Evolutionary conservation across 768 basidiomycete genomes (phyloP).

Genomic region (Antrodiella citrinella): DNA sequence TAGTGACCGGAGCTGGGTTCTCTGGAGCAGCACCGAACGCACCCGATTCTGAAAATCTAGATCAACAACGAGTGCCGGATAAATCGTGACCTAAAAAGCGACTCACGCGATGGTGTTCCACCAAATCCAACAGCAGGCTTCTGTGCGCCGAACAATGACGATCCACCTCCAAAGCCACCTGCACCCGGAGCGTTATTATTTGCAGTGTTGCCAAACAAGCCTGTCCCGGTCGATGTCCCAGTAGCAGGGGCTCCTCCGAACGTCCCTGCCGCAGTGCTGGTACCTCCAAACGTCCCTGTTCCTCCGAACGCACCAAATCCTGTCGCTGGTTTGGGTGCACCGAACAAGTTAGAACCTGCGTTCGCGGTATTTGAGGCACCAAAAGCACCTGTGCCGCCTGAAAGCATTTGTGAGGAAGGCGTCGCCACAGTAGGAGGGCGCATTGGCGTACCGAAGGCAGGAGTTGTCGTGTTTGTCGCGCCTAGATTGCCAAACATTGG

Average conservation of each 20-base stretch:
- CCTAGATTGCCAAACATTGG: slow-evolving; percentile 73
- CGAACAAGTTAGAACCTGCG: slow-evolving; percentile 43
- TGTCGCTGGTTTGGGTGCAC: slow-evolving; percentile 57
- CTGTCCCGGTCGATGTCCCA: slow-evolving; percentile 21
- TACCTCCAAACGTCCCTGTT: slow-evolving; percentile 44
- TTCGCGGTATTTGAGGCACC: slow-evolving; percentile 28
- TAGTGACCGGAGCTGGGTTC: slow-evolving; percentile 47
- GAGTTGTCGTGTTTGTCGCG: slow-evolving; percentile 21
- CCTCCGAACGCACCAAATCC: slow-evolving; percentile 76
- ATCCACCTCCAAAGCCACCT: slow-evolving; percentile 28
- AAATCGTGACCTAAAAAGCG: too few species aligned
- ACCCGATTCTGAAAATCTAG: too few species aligned
- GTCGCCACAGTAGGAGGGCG: slow-evolving; percentile 10
- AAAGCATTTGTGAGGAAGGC: slow-evolving; percentile 4
- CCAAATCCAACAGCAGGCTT: slow-evolving; percentile 41
- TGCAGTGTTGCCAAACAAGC: slow-evolving; percentile 25
- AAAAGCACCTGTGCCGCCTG: slow-evolving; percentile 30
- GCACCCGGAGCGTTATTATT: slow-evolving; percentile 18
- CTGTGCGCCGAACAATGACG: slow-evolving; percentile 52
- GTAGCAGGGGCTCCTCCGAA: slow-evolving; percentile 30
- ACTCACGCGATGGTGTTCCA: slow-evolving; percentile 29
- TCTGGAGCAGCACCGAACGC: slow-evolving; percentile 18
- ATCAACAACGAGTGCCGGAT: too few species aligned
- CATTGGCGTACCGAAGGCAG: slow-evolving; percentile 28
- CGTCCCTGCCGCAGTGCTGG: slow-evolving; percentile 27